These are phyloP conservation scores for Tylopilus felleus DNA, from an alignment of 768 basidiomycete genomes.

Conservation along the genomic window DNA sequence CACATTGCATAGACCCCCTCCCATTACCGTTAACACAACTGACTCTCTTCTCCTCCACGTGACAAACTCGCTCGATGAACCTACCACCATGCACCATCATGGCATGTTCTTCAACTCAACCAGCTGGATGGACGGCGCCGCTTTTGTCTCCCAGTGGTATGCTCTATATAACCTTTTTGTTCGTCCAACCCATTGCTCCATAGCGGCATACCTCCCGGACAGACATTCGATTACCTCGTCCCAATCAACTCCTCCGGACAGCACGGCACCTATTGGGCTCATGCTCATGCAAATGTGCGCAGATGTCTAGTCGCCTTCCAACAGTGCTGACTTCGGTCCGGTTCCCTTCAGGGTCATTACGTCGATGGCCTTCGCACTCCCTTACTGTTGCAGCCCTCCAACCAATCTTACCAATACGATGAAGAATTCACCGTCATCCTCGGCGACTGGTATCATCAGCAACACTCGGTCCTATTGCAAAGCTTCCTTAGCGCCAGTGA, in stretches of 20 bases:
- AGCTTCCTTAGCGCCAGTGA: slow-evolving; percentile 70
- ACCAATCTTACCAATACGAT: slow-evolving; percentile 73
- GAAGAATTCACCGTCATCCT: slow-evolving; percentile 86
- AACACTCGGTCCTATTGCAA: slow-evolving; percentile 59
- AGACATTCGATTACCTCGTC: slow-evolving; percentile 70
- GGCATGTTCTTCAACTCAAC: slow-evolving; percentile 93
- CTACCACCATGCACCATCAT: slow-evolving; percentile 83
- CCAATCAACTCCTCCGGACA: slow-evolving; percentile 66
- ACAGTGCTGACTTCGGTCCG: not conserved
- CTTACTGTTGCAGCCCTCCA: slow-evolving; percentile 66
- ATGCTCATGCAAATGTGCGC: slow-evolving; percentile 54
- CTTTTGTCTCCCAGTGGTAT: slow-evolving; percentile 80
- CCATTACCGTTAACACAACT: slow-evolving; percentile 63
- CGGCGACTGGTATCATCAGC: slow-evolving; percentile 89
- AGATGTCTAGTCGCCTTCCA: not conserved
- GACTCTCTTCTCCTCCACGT: slow-evolving; percentile 80
- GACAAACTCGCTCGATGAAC: slow-evolving; percentile 62
- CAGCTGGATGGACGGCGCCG: slow-evolving; percentile 88
- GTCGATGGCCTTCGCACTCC: slow-evolving; percentile 92
- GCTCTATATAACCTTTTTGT: not conserved
- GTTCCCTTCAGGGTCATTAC: slow-evolving; percentile 66
- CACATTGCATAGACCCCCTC: slow-evolving; percentile 63
- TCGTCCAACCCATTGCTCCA: not conserved
- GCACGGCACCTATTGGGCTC: slow-evolving; percentile 81
- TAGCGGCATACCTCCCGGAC: slow-evolving; percentile 76